Conservation (phyloP, 2,329 filamentous ascomycete species). For the Colletotrichum shisoi region DNA sequence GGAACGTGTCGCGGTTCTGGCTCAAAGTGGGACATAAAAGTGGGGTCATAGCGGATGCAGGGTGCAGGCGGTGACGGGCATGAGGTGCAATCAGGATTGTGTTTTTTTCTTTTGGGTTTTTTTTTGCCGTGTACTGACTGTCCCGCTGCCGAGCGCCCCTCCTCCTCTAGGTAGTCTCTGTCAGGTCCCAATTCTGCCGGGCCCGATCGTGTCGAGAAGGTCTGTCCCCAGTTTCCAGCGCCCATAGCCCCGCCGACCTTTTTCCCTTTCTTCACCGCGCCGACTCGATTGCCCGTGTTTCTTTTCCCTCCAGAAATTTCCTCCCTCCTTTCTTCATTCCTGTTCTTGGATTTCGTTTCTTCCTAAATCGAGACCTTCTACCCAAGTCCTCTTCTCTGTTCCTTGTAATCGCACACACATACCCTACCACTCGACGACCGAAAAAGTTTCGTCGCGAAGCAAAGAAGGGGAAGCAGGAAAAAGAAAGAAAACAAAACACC, state of each 20-base stretch:
- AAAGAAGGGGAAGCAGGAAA: neutral
- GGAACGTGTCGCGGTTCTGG: slow-evolving; percentile 2
- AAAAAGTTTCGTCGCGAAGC: slow-evolving; percentile 12
- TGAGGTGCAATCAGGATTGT: slow-evolving; percentile 34
- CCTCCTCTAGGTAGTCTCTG: slow-evolving; percentile 12
- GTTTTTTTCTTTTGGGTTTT: slow-evolving; percentile 19
- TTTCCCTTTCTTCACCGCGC: slow-evolving; percentile 34
- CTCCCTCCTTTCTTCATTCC: slow-evolving; percentile 13
- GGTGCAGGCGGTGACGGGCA: slow-evolving; percentile 39
- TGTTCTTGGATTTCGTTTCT: neutral
- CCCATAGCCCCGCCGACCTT: slow-evolving; percentile 30
- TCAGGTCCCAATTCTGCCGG: slow-evolving; percentile 31
- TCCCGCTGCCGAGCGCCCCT: neutral
- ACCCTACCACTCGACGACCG: neutral
- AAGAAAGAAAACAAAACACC: too few species aligned
- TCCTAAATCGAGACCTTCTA: neutral
- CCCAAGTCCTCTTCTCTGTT: neutral
- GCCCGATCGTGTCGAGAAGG: slow-evolving; percentile 33
- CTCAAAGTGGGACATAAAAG: slow-evolving; percentile 19
- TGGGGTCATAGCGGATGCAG: slow-evolving; percentile 22
- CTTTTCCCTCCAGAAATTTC: slow-evolving; percentile 27
- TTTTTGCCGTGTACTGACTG: slow-evolving; percentile 11
- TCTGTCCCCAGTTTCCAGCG: slow-evolving; percentile 21
- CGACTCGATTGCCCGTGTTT: slow-evolving; percentile 29
- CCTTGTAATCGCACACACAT: neutral